Base-by-base conservation (phyloP, 2,329 filamentous ascomycete species). In the Diaporthe helianthi region DNA sequence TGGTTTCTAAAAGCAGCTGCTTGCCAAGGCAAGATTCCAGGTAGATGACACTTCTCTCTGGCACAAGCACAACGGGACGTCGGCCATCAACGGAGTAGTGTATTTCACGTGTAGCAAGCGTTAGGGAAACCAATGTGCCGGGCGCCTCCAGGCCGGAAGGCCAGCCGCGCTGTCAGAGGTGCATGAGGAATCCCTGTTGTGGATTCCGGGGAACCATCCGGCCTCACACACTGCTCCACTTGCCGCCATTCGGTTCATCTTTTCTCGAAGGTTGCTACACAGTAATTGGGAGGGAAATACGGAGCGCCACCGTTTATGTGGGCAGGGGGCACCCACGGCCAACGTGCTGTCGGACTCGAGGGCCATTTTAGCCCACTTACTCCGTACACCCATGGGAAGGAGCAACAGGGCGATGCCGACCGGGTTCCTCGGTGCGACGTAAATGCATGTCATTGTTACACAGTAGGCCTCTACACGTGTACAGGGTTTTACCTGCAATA, bases 261-360 rank as follows among this genome's bases (percentile, higher is more conserved):
- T 71, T 68, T 71, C 69, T 69, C 66, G 60, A 69, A 71, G 46
- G 60, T 49, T 71, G 60, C 66, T 65, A n/a, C n/a, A n/a, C n/a
- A n/a, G n/a, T n/a, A 65, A 69, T 69, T 69, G 65, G 60, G 52
- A 64, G 49, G 47, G 44, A 49, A 44, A 52, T 31, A 68, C 52
- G 41, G 64, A 58, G 41, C 33, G 29, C 53, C 64, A 54, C 64
- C 64, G 53, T 38, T 67, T 67, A 29, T 38, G 52, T 67, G 64
- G 64, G 41, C 44, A 58, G 19, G 22, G 51, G 53, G 49, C 41
- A 44, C 38, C 38, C 52, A 22, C 52, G 15, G 41, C 33, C 29
- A 38, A 24, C 9, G 29, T 47, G 47, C 51, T 63, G 58, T 49
- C 26, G 54, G 38, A 4, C 31, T 5, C 31, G 41, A 19, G 36